Conservation (phyloP, 441 rosid genomes). For the Rhodomyrtus psidioides region DNA sequence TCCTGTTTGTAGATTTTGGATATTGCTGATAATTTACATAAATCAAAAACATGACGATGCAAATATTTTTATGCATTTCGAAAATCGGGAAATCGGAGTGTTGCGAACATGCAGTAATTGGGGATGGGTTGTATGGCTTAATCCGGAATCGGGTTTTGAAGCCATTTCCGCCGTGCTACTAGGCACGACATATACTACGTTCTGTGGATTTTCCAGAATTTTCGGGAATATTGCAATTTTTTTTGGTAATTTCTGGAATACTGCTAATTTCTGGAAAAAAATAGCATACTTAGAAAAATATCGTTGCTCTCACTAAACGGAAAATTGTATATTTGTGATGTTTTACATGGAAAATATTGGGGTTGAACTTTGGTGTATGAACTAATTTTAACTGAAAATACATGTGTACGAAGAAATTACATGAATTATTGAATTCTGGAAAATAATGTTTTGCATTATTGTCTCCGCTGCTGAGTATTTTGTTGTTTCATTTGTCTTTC, state of each 20-base stretch:
- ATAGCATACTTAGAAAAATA: neutral
- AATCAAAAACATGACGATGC: too few species aligned
- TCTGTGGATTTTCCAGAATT: too few species aligned
- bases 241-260: neutral
- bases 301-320: neutral
- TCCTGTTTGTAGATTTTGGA: too few species aligned
- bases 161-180: neutral
- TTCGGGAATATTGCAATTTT: neutral
- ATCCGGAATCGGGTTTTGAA: neutral
- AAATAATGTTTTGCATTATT: too few species aligned
- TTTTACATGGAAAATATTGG: neutral
- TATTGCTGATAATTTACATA: too few species aligned
- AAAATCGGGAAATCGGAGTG: neutral
- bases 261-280: neutral
- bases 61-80: neutral
- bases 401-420: too few species aligned
- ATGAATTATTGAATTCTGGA: too few species aligned
- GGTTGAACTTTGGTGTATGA: neutral
- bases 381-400: too few species aligned
- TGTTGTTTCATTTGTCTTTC: too few species aligned
- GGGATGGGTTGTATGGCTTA: neutral
- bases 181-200: too few species aligned
- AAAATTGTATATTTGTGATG: neutral
- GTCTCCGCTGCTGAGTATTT: too few species aligned
- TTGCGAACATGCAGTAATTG: neutral